Conservation (phyloP, 129 eudicot genomes). For the Arctium lappa region DNA sequence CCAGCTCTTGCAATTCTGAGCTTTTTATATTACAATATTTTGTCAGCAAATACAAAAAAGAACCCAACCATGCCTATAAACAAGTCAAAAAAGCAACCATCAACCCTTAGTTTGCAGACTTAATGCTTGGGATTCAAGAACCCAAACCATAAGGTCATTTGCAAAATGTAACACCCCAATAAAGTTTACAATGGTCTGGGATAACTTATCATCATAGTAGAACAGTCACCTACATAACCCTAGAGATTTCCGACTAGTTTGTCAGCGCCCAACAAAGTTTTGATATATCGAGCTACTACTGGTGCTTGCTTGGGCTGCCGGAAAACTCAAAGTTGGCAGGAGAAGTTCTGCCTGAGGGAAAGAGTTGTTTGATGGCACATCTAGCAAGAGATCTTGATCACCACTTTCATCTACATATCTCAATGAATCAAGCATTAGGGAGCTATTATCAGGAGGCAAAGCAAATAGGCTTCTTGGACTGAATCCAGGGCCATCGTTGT, state of each 20-base stretch:
- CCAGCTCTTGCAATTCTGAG: conserved; percentile 33
- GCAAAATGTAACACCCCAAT: conserved; percentile 23
- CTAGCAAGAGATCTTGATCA: conserved; percentile 76
- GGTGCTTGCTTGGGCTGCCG: conserved; percentile 69
- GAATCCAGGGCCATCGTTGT: conserved; percentile 61
- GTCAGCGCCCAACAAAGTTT: conserved; percentile 48
- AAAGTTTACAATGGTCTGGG: conserved; percentile 33
- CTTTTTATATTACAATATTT: conserved; percentile 55
- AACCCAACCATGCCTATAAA: conserved; percentile 14
- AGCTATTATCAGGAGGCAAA: conserved; percentile 57
- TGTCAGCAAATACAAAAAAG: conserved; percentile 59
- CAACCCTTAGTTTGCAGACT: conserved; percentile 41
- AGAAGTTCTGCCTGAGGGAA: conserved; percentile 97
- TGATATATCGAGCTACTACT: conserved; percentile 83
- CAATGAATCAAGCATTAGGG: conserved; percentile 58
- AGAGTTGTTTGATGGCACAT: conserved; percentile 77
- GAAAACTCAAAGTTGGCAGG: conserved; percentile 52
- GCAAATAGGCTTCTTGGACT: conserved; percentile 70
- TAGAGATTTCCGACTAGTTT: conserved; percentile 19
- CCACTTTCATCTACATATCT: conserved; percentile 46
- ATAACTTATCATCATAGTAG: conserved; percentile 13
- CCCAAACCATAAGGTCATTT: conserved; percentile 31
- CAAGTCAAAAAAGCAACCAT: conserved; percentile 18
- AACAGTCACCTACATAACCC: conserved; percentile 35
- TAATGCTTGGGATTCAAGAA: conserved; percentile 33